Evolutionary conservation across 2,329 filamentous ascomycete genomes (phyloP).

Genomic region (Aspergillus fructus): DNA sequence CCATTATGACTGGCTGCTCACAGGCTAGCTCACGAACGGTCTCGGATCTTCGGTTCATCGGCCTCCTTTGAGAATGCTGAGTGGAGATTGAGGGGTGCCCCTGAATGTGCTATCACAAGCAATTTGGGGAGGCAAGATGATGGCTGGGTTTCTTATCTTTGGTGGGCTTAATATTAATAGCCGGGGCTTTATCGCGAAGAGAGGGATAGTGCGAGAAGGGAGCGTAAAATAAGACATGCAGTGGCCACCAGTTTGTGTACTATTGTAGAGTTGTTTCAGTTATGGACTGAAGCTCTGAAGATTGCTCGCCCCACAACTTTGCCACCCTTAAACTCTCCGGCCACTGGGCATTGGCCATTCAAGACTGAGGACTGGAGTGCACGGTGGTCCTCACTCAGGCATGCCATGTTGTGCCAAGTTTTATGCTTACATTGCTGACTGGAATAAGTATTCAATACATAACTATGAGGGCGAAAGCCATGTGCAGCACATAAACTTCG

Average conservation of each 20-base stretch:
- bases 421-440: background rate
- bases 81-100: conserved; percentile 9
- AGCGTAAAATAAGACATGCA: background rate
- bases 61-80: conserved; percentile 4
- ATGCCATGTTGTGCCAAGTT: background rate
- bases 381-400: no score
- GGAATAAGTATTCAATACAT: background rate
- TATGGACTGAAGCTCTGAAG: no score
- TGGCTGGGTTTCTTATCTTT: background rate
- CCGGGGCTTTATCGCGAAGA: background rate
- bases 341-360: background rate
- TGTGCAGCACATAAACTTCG: no score
- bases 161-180: background rate
- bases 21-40: conserved; percentile 7
- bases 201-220: background rate
- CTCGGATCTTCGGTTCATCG: conserved; percentile 12
- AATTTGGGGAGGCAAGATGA: background rate
- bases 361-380: background rate
- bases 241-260: background rate
- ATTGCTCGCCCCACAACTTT: background rate
- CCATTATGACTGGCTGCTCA: conserved; percentile 11
- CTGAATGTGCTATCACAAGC: conserved; percentile 5
- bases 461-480: background rate
- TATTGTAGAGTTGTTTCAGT: background rate
- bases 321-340: background rate